Evolutionary conservation across 2,329 filamentous ascomycete species (phyloP).

Genomic region (Truncatella angustata): DNA sequence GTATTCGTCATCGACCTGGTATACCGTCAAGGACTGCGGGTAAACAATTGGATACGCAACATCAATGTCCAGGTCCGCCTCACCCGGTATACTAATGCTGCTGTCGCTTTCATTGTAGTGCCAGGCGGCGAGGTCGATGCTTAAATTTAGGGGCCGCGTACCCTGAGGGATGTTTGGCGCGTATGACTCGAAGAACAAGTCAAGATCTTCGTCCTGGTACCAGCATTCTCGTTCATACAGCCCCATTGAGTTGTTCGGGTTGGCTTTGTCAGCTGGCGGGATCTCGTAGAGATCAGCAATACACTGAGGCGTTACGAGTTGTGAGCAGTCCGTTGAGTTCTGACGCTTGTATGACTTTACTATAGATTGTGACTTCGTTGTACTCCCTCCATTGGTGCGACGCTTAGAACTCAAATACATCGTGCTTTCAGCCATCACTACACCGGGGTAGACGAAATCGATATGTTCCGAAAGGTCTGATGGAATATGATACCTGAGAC

Average conservation of each 20-base stretch:
- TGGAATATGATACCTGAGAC: background rate
- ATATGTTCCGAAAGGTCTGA: conserved; percentile 34
- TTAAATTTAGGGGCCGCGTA: conserved; percentile 27
- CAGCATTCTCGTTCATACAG: conserved; percentile 35
- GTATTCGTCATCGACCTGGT: conserved; percentile 44
- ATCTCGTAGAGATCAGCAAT: conserved; percentile 33
- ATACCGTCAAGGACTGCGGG: conserved; percentile 46
- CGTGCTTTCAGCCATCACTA: conserved; percentile 20
- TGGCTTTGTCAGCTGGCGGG: conserved; percentile 26
- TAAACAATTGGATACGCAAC: conserved; percentile 48
- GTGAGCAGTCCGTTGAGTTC: background rate
- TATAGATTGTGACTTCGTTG: background rate
- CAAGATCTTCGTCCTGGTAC: conserved; percentile 30
- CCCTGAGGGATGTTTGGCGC: conserved; percentile 32
- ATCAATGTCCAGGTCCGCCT: conserved; percentile 48
- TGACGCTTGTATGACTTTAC: background rate
- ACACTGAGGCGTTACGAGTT: conserved; percentile 10
- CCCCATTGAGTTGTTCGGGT: conserved; percentile 36
- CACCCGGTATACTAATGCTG: conserved; percentile 18
- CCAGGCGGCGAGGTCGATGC: conserved; percentile 11
- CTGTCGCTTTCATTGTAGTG: conserved; percentile 9
- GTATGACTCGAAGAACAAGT: conserved; percentile 31
- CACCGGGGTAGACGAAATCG: conserved; percentile 56
- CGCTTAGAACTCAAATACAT: background rate
- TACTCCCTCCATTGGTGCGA: background rate